phyloP scores from a whole-genome alignment of 345 rosid species.

The Salix exigua region DNA sequence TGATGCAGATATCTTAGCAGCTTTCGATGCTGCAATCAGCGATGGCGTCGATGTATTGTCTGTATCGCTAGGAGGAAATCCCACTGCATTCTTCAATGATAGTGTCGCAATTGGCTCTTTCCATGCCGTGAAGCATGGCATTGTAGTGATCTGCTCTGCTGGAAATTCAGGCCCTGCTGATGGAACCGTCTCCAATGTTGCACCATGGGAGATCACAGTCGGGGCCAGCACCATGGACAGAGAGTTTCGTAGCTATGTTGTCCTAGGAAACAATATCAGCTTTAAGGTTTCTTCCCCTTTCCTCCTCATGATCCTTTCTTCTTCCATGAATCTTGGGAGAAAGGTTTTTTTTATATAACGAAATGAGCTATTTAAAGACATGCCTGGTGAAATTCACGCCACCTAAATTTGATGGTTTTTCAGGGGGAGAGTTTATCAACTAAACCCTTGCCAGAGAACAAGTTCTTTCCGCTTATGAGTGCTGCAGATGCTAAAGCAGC shows the following conservation, averaged over 20 bases:
- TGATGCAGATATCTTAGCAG: slow-evolving; percentile 25
- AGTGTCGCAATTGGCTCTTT: slow-evolving; percentile 25
- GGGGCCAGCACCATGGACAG: slow-evolving; percentile 89
- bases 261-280: slow-evolving; percentile 49
- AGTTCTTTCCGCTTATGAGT: slow-evolving; percentile 51
- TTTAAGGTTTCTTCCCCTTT: slow-evolving; percentile 46
- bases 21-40: slow-evolving; percentile 19
- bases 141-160: slow-evolving; percentile 25
- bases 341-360: too few species aligned
- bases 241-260: slow-evolving; percentile 62
- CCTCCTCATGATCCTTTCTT: neutral
- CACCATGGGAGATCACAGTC: slow-evolving; percentile 90
- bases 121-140: slow-evolving; percentile 21
- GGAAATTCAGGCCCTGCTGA: slow-evolving; percentile 81
- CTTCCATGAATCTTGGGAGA: neutral
- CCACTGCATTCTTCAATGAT: slow-evolving; percentile 11
- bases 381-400: neutral
- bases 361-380: neutral
- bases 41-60: slow-evolving; percentile 27
- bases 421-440: slow-evolving; percentile 79
- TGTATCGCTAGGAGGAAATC: slow-evolving; percentile 12
- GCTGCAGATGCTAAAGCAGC: slow-evolving; percentile 50
- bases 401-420: neutral
- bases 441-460: slow-evolving; percentile 36
- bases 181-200: slow-evolving; percentile 55